Conservation (phyloP, 2,329 filamentous ascomycete species). For the Calonectria henricotiae region DNA sequence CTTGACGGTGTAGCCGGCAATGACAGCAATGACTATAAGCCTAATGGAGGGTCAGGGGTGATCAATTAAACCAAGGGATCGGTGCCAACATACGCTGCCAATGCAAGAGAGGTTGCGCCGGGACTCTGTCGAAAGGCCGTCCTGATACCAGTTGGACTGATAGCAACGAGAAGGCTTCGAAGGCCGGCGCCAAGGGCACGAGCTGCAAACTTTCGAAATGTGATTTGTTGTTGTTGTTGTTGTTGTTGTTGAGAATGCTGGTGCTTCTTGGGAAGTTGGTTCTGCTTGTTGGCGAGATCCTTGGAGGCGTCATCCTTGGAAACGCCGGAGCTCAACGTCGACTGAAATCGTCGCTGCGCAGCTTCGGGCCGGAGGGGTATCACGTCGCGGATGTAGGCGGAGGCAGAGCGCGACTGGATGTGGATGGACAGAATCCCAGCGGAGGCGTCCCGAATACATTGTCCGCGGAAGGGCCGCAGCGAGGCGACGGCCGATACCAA, state of each 20-base stretch:
- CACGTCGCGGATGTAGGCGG: conserved; percentile 53
- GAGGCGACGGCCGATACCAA: conserved; percentile 57
- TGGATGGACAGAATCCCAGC: conserved; percentile 56
- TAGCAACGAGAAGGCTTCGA: conserved; percentile 56
- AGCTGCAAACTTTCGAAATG: conserved; percentile 54
- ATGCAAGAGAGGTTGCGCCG: conserved; percentile 51
- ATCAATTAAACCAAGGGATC: too few species aligned
- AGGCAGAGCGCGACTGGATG: conserved; percentile 53
- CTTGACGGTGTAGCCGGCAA: conserved; percentile 55
- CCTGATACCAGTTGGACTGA: conserved; percentile 58
- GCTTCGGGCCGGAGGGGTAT: conserved; percentile 50
- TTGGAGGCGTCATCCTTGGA: conserved; percentile 35
- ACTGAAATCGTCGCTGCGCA: conserved; percentile 53
- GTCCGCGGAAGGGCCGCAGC: conserved; percentile 55
- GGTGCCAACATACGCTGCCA: conserved; percentile 53
- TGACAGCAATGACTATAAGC: conserved; percentile 52
- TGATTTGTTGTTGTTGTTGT: conserved; percentile 52
- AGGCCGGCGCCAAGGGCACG: conserved; percentile 56
- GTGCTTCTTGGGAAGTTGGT: conserved; percentile 48
- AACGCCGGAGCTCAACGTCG: conserved; percentile 43
- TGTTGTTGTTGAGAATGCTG: conserved; percentile 47
- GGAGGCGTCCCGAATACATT: conserved; percentile 53
- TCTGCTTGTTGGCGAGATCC: conserved; percentile 44
- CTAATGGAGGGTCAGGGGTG: conserved; percentile 44
- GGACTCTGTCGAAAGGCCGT: conserved; percentile 58